Percentiles rank a stretch among this genome's conserved stretches.
These are phyloP conservation scores for Fusarium coicis DNA, from an alignment of 2,329 filamentous ascomycete species.

Conservation along the genomic window DNA sequence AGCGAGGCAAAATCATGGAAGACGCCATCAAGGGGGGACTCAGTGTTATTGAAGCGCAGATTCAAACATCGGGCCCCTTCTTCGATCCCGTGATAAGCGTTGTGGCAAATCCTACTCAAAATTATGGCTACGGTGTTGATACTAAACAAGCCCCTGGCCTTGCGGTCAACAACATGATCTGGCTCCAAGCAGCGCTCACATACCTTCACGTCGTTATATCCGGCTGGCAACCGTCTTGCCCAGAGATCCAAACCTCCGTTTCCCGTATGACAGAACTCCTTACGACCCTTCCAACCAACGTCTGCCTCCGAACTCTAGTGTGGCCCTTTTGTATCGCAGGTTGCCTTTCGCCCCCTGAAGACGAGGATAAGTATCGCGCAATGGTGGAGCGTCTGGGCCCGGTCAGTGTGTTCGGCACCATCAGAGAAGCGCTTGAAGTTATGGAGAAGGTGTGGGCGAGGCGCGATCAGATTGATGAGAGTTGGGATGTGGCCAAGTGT, in stretches of 20 bases:
- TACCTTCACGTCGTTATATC: constrained; percentile 61
- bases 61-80: not conserved
- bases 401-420: constrained; percentile 58
- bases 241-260: constrained; percentile 53
- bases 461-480: constrained; percentile 53
- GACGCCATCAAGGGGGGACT: constrained; percentile 50
- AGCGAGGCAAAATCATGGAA: constrained; percentile 56
- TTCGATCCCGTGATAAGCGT: constrained; percentile 19
- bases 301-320: constrained; percentile 50
- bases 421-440: constrained; percentile 55
- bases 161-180: constrained; percentile 53
- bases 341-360: constrained; percentile 52
- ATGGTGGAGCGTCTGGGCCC: constrained; percentile 55
- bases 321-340: constrained; percentile 57
- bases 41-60: constrained; percentile 43
- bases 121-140: constrained; percentile 39
- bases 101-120: constrained; percentile 38
- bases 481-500: constrained; percentile 58
- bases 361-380: constrained; percentile 56
- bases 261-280: constrained; percentile 50
- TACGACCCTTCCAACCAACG: constrained; percentile 43
- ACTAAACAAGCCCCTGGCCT: constrained; percentile 37
- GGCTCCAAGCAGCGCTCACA: constrained; percentile 59
- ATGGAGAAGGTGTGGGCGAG: constrained; percentile 60
- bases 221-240: constrained; percentile 61